Percentiles rank a stretch among this genome's conserved stretches.
Conservation (phyloP, 2,329 filamentous ascomycete species). For the Paecilomyces dactylethromorphus region DNA sequence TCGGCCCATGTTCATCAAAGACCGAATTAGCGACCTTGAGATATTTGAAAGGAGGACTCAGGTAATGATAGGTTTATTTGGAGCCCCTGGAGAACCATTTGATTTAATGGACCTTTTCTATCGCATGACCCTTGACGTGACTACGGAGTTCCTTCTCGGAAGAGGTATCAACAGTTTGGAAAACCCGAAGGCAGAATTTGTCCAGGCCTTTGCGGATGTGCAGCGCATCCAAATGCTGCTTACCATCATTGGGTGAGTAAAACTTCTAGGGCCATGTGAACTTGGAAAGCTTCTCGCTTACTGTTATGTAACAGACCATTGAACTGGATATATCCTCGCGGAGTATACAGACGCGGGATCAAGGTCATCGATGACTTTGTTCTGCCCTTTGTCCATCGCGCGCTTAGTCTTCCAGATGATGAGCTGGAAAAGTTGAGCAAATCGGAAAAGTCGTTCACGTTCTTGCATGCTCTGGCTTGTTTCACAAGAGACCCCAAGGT, state of each 20-base stretch:
- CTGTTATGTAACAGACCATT: slow-evolving; percentile 45
- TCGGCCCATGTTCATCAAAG: slow-evolving; percentile 70
- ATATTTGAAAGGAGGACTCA: slow-evolving; percentile 70
- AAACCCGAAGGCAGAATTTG: slow-evolving; percentile 62
- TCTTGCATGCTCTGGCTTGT: slow-evolving; percentile 75
- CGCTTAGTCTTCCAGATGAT: slow-evolving; percentile 57
- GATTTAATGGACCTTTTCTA: slow-evolving; percentile 13
- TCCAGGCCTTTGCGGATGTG: slow-evolving; percentile 67
- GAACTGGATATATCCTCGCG: slow-evolving; percentile 56
- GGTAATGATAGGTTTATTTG: slow-evolving; percentile 59
- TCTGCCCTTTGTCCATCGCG: slow-evolving; percentile 64
- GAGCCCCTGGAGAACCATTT: slow-evolving; percentile 40
- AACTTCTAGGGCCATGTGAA: not conserved
- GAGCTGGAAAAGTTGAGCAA: slow-evolving; percentile 64
- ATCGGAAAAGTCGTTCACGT: slow-evolving; percentile 62
- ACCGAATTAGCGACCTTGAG: slow-evolving; percentile 68
- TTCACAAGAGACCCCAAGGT: slow-evolving; percentile 62
- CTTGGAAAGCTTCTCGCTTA: slow-evolving; percentile 5
- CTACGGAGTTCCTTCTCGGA: slow-evolving; percentile 74
- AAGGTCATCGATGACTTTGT: slow-evolving; percentile 64
- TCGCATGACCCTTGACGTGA: slow-evolving; percentile 67
- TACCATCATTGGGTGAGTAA: not conserved
- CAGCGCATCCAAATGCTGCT: slow-evolving; percentile 57
- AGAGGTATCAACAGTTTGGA: slow-evolving; percentile 53
- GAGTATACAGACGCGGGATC: slow-evolving; percentile 54